These are phyloP conservation scores for Ogataea haglerorum DNA, from an alignment of 805 yeast genomes.

Conservation along the genomic window DNA sequence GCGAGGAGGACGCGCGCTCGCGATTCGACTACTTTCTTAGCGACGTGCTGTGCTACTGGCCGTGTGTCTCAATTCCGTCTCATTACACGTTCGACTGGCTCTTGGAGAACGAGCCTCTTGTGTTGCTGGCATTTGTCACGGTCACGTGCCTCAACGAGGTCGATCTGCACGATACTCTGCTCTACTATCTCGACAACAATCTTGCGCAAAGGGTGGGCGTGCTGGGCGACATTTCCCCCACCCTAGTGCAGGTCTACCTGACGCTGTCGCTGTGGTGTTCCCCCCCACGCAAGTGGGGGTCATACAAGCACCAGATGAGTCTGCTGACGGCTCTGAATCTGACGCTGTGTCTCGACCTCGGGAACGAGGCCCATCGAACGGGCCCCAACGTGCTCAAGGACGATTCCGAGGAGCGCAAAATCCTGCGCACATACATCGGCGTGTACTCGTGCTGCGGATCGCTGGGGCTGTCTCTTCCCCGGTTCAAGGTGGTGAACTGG, in stretches of 20 bases:
- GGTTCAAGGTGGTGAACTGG: conserved; percentile 51
- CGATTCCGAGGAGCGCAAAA: conserved; percentile 33
- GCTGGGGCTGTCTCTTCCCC: conserved; percentile 46
- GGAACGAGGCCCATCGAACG: conserved; percentile 33
- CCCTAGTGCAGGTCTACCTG: conserved; percentile 41
- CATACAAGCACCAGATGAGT: conserved; percentile 50
- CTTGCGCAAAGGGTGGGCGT: conserved; percentile 43
- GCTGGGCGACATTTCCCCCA: conserved; percentile 41
- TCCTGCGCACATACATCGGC: conserved; percentile 43
- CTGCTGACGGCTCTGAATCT: conserved; percentile 43
- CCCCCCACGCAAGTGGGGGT: conserved; percentile 50
- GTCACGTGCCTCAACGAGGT: conserved; percentile 48
- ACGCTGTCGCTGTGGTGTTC: conserved; percentile 50
- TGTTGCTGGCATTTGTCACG: conserved; percentile 41
- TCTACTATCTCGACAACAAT: conserved; percentile 43
- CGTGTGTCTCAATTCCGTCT: conserved; percentile 42
- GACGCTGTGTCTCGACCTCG: conserved; percentile 48
- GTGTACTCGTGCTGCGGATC: conserved; percentile 52
- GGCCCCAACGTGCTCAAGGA: conserved; percentile 26
- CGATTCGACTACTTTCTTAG: conserved; percentile 36
- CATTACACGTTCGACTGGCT: conserved; percentile 39
- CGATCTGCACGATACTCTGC: conserved; percentile 39
- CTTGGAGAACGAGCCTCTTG: conserved; percentile 40
- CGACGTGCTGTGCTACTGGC: conserved; percentile 45
- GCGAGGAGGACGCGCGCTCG: conserved; percentile 33